Evolutionary conservation across 2,329 filamentous ascomycete genomes (phyloP).

Genomic region (Ramularia collo-cygni): DNA sequence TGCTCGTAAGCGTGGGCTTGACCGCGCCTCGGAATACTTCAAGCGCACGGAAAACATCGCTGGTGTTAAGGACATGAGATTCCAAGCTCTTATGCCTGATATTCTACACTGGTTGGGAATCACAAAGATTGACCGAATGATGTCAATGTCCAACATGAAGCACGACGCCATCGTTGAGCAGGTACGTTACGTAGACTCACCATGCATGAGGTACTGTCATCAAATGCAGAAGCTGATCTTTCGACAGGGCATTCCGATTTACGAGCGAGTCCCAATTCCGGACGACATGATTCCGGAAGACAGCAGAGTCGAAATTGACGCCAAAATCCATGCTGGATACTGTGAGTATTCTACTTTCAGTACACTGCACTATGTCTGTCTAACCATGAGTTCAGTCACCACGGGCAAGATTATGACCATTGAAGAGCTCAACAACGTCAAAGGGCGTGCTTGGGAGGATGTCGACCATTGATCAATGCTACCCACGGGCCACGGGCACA

Average conservation of each 20-base stretch:
- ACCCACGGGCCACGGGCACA: conserved; percentile 2
- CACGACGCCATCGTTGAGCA: conserved; percentile 81
- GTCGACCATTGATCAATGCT: conserved; percentile 35
- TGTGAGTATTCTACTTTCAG: conserved; percentile 28
- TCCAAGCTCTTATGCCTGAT: conserved; percentile 71
- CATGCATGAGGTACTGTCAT: conserved; percentile 60
- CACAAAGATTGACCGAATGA: conserved; percentile 96
- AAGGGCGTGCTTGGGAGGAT: conserved; percentile 86
- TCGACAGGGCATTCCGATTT: conserved; percentile 19
- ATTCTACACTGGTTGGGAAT: conserved; percentile 98
- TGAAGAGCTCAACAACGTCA: conserved; percentile 76
- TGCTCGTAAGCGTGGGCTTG: conserved; percentile 69
- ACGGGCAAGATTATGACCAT: conserved; percentile 83
- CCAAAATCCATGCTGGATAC: conserved; percentile 88
- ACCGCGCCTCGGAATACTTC: conserved; percentile 86
- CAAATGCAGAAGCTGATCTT: too few species aligned
- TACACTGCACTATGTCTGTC: conserved; percentile 3
- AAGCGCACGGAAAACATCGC: conserved; percentile 97
- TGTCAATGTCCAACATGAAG: conserved; percentile 98
- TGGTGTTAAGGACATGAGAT: conserved; percentile 74
- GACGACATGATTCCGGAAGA: conserved; percentile 91
- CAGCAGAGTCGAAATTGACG: conserved; percentile 96
- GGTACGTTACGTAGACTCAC: conserved; percentile 55
- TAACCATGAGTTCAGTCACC: conserved; percentile 50
- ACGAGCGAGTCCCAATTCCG: conserved; percentile 65